Conservation (phyloP, 129 eudicot genomes). For the Cynara cardunculus region DNA sequence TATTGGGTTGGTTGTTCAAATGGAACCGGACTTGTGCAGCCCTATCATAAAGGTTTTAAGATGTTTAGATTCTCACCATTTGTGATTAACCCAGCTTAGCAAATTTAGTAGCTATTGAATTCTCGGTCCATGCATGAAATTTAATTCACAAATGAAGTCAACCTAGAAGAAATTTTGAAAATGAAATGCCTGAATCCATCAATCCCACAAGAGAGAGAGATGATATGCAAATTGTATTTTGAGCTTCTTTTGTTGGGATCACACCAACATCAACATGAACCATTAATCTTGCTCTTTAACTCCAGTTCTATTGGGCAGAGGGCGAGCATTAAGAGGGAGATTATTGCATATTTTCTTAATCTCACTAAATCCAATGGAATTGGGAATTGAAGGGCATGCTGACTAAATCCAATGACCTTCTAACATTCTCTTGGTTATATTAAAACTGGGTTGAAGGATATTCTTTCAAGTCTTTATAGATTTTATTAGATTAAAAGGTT, state of each 20-base stretch:
- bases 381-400: not conserved
- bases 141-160: conserved; percentile 16
- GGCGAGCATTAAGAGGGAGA: conserved; percentile 14
- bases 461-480: not conserved
- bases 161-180: conserved; percentile 29
- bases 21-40: no score
- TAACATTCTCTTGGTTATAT: not conserved
- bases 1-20: no score
- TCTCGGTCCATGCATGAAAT: conserved; percentile 6
- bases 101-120: not conserved
- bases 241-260: conserved; percentile 34
- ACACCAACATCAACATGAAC: conserved; percentile 15
- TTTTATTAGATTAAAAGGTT: not conserved
- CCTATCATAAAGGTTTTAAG: not conserved
- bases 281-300: conserved; percentile 13
- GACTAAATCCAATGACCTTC: not conserved
- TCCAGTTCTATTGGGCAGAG: conserved; percentile 9
- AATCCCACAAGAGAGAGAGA: conserved; percentile 9
- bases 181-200: conserved; percentile 17
- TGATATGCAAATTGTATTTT: conserved; percentile 18
- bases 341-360: conserved; percentile 1
- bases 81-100: not conserved
- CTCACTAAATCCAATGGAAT: not conserved
- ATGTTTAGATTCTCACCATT: not conserved
- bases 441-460: not conserved